Evolutionary conservation across 2,329 filamentous ascomycete species (phyloP).

Genomic region (Colletotrichum sp.): DNA sequence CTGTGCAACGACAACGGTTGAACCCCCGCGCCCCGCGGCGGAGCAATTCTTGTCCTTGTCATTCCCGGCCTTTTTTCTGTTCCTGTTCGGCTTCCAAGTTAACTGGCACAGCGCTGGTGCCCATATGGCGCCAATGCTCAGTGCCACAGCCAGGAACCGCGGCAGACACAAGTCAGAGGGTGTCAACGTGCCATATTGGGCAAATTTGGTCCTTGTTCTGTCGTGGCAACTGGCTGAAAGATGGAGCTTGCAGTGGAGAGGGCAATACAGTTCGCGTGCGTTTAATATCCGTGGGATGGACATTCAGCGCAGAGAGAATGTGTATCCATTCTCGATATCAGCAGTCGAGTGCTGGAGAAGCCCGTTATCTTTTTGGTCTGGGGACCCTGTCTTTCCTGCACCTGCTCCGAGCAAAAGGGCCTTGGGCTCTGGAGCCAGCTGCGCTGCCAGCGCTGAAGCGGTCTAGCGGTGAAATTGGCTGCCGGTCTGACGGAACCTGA

Average conservation of each 20-base stretch:
- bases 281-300: slow-evolving; percentile 7
- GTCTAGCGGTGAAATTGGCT: neutral
- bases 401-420: neutral
- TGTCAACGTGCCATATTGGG: neutral
- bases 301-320: neutral
- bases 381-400: neutral
- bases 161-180: slow-evolving; percentile 10
- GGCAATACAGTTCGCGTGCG: slow-evolving; percentile 7
- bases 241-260: slow-evolving; percentile 6
- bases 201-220: neutral
- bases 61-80: neutral
- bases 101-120: slow-evolving; percentile 5
- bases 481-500: neutral
- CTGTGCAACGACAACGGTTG: neutral
- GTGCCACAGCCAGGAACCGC: neutral
- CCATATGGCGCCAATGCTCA: slow-evolving; percentile 3
- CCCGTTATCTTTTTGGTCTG: slow-evolving; percentile 6
- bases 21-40: slow-evolving; percentile 10
- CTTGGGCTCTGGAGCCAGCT: neutral
- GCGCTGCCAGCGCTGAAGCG: neutral
- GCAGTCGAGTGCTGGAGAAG: neutral
- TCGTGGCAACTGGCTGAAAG: neutral
- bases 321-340: slow-evolving; percentile 9
- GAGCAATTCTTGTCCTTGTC: neutral
- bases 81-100: slow-evolving; percentile 9